phyloP scores from a whole-genome alignment of 1,139 yeast genomes.

The Tardiomyces depauwii region DNA sequence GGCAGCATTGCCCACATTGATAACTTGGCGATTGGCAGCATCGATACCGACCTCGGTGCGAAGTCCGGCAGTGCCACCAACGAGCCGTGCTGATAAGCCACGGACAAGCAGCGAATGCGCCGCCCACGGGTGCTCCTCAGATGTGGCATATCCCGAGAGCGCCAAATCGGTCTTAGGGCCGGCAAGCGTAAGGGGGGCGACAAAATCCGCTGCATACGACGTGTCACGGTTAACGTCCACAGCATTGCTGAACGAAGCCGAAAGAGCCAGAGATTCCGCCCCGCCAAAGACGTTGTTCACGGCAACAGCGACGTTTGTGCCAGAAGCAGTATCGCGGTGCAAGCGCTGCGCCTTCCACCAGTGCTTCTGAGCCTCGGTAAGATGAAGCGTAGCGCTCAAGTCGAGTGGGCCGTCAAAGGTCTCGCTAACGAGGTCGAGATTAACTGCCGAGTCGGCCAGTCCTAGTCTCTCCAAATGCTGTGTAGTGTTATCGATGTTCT shows the following conservation, averaged over 20 bases:
- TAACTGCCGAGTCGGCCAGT: too few species aligned
- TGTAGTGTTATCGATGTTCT: conserved; percentile 21
- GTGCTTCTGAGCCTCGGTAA: conserved; percentile 5
- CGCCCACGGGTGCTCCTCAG: conserved; percentile 13
- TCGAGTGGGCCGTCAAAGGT: conserved; percentile 16
- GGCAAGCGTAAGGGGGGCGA: conserved; percentile 36
- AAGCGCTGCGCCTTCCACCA: conserved; percentile 3
- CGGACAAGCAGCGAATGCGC: conserved; percentile 13
- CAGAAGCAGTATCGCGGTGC: conserved; percentile 4
- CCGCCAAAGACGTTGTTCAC: conserved; percentile 10
- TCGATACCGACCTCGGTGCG: conserved; percentile 13
- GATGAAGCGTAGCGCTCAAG: conserved; percentile 7
- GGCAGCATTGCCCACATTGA: conserved; percentile 14
- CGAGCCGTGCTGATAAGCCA: conserved; percentile 11
- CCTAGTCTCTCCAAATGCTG: conserved; percentile 11
- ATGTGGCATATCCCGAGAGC: conserved; percentile 11
- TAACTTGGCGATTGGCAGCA: conserved; percentile 15
- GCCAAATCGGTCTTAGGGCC: conserved; percentile 1
- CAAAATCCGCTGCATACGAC: conserved; percentile 11
- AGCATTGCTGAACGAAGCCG: conserved; percentile 1
- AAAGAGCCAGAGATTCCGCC: conserved; percentile 9
- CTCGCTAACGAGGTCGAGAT: too few species aligned
- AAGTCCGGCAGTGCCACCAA: conserved; percentile 3
- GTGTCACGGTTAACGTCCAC: too few species aligned
- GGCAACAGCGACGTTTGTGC: conserved; percentile 5